These are phyloP conservation scores for Rhodotorula diobovata DNA, from an alignment of 768 basidiomycete genomes.

Conservation along the genomic window DNA sequence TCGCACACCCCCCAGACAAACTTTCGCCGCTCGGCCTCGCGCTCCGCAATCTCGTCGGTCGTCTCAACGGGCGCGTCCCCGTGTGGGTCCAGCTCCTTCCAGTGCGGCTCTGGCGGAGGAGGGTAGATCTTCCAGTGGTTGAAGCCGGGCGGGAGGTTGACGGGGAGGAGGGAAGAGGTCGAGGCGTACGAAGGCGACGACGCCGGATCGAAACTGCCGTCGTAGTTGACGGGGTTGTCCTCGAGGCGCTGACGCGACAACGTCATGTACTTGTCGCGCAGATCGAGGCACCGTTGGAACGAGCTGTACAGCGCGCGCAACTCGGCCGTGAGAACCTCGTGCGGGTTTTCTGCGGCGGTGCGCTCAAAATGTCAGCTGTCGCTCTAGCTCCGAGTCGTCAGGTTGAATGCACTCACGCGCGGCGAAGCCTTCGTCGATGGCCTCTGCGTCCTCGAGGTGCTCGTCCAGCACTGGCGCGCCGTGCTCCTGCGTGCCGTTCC, in stretches of 20 bases:
- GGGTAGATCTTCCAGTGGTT: constrained; percentile 85
- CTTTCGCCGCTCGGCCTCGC: constrained; percentile 56
- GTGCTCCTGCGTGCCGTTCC: constrained; percentile 7
- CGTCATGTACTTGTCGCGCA: constrained; percentile 92
- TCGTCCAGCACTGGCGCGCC: constrained; percentile 21
- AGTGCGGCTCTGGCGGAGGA: constrained; percentile 86
- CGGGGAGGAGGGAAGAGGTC: constrained; percentile 56
- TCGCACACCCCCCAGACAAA: not conserved
- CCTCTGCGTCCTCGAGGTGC: constrained; percentile 31
- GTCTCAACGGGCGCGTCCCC: constrained; percentile 18
- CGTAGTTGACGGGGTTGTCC: constrained; percentile 89
- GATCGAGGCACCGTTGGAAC: constrained; percentile 70
- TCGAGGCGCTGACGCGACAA: constrained; percentile 85
- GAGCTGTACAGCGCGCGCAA: constrained; percentile 58
- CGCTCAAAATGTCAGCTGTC: not conserved
- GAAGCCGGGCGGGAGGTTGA: constrained; percentile 56
- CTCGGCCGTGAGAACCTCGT: constrained; percentile 44
- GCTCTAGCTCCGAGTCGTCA: too few species aligned
- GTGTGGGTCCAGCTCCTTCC: constrained; percentile 59
- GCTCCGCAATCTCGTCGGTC: constrained; percentile 46
- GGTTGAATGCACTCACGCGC: constrained; percentile 14
- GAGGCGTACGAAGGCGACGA: constrained; percentile 23
- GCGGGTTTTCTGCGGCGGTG: constrained; percentile 10
- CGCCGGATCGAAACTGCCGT: constrained; percentile 58
- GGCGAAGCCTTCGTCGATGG: constrained; percentile 31